Evolutionary conservation across 2,329 filamentous ascomycete species (phyloP).

Genomic region (Aureobasidium sp.): DNA sequence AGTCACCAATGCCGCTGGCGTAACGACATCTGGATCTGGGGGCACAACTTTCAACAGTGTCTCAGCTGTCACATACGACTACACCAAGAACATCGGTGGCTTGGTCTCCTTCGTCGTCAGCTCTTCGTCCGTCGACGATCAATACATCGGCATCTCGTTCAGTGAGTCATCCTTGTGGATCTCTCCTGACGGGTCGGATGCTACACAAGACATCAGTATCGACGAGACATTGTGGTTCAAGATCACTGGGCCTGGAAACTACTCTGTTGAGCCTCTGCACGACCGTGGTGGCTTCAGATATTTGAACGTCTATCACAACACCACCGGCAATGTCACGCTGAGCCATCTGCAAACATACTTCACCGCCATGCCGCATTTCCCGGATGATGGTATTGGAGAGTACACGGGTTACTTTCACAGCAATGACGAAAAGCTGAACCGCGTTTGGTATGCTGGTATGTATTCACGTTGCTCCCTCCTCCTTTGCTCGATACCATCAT

Average conservation of each 20-base stretch:
- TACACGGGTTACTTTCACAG: conserved; percentile 33
- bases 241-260: conserved; percentile 30
- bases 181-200: conserved; percentile 36
- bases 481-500: not conserved
- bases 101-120: conserved; percentile 29
- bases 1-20: not conserved
- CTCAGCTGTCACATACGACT: conserved; percentile 9
- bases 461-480: not conserved
- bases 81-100: conserved; percentile 31
- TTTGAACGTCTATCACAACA: conserved; percentile 36
- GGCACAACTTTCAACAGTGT: not conserved
- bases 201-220: conserved; percentile 36
- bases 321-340: conserved; percentile 32
- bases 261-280: conserved; percentile 33
- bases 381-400: conserved; percentile 22
- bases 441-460: conserved; percentile 35
- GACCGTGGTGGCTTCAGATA: conserved; percentile 39
- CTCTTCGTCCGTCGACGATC: conserved; percentile 23
- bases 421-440: conserved; percentile 34
- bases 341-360: conserved; percentile 31
- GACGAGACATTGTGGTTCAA: conserved; percentile 43
- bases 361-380: conserved; percentile 37
- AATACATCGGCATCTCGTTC: conserved; percentile 35
- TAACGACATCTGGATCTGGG: not conserved
- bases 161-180: conserved; percentile 40